Conservation (phyloP, 2,329 filamentous ascomycete species). For the Ceratocystis ficicola region DNA sequence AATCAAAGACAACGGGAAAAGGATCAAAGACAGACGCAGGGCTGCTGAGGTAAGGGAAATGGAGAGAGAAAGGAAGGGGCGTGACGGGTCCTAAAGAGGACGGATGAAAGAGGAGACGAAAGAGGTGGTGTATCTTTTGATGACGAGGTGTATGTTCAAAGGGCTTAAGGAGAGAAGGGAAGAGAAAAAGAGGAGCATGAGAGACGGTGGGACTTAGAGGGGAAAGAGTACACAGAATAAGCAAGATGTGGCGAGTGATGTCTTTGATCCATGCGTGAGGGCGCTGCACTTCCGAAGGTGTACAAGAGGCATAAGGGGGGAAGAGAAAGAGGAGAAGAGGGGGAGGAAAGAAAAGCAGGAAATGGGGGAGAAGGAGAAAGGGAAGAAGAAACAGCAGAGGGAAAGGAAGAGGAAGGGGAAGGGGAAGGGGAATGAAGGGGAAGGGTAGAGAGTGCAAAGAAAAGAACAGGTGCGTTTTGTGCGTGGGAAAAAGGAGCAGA, state of each 20-base stretch:
- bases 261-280: conserved; percentile 13
- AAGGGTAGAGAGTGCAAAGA: too few relatives aligned
- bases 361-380: background rate
- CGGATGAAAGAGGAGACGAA: background rate
- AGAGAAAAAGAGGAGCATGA: background rate
- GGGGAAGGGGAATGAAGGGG: too few relatives aligned
- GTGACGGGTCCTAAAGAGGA: background rate
- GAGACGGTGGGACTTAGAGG: conserved; percentile 3
- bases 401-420: too few relatives aligned
- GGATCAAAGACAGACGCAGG: background rate
- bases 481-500: background rate
- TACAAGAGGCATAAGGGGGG: conserved; percentile 1
- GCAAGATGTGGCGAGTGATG: conserved; percentile 19
- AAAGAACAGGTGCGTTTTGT: background rate
- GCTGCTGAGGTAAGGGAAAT: background rate
- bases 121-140: background rate
- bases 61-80: background rate
- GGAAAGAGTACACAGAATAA: conserved; percentile 1
- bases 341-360: background rate
- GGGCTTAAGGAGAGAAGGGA: background rate
- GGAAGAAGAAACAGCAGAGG: background rate
- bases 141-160: background rate
- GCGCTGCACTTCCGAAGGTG: conserved; percentile 6
- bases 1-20: background rate
- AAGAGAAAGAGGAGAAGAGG: background rate